Conservation (phyloP, 129 eudicot genomes). For the Lactuca sativa region DNA sequence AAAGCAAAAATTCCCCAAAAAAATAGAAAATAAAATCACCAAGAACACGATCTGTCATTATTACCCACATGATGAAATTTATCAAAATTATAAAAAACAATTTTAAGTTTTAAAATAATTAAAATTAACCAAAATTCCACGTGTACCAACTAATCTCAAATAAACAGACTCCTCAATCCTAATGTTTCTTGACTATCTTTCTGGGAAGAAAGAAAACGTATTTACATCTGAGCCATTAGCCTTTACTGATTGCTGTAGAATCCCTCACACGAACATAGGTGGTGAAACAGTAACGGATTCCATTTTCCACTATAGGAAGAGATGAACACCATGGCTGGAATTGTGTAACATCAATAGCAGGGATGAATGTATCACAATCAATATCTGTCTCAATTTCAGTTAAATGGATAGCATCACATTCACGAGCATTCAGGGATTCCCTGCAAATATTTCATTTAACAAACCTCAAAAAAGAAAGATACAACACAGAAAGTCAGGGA, state of each 20-base stretch:
- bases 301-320: constrained; percentile 60
- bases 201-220: constrained; percentile 58
- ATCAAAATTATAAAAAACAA: too few relatives aligned
- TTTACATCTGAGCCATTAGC: constrained; percentile 33
- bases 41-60: too few relatives aligned
- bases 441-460: constrained; percentile 45
- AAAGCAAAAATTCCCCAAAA: too few relatives aligned
- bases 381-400: constrained; percentile 68
- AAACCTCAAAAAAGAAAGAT: not conserved
- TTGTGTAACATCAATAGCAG: constrained; percentile 56
- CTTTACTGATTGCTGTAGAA: constrained; percentile 21
- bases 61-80: too few relatives aligned
- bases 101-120: too few relatives aligned
- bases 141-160: constrained; percentile 52
- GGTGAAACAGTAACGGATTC: constrained; percentile 54
- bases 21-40: too few relatives aligned
- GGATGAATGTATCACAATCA: constrained; percentile 90
- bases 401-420: constrained; percentile 83
- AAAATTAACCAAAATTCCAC: too few relatives aligned
- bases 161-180: constrained; percentile 73
- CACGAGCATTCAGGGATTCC: constrained; percentile 73
- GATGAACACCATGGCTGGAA: constrained; percentile 92
- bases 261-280: constrained; percentile 72
- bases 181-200: constrained; percentile 66
- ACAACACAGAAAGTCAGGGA: constrained; percentile 8